Conservation (phyloP, 768 basidiomycete genomes). For the Favolaschia claudopus region DNA sequence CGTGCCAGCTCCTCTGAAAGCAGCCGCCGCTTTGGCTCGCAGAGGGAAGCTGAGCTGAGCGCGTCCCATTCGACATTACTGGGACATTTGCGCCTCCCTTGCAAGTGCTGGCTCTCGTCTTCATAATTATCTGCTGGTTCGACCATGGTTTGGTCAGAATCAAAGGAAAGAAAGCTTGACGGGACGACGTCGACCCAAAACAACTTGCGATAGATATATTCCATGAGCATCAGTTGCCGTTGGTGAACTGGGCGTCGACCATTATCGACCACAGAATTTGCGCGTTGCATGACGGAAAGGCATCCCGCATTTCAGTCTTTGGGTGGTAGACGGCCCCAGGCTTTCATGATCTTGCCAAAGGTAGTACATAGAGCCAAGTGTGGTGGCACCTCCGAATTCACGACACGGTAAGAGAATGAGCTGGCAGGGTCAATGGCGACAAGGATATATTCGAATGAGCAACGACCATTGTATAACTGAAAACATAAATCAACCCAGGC, state of each 20-base stretch:
- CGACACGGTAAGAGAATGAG: neutral
- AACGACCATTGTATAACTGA: slow-evolving; percentile 3
- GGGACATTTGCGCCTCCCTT: neutral
- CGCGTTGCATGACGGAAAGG: neutral
- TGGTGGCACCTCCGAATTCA: neutral
- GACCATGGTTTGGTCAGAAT: no score
- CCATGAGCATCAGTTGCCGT: no score
- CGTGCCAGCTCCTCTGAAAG: slow-evolving; percentile 2
- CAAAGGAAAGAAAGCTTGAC: no score
- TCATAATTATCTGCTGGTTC: no score
- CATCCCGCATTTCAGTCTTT: neutral
- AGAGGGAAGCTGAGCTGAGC: neutral
- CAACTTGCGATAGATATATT: no score
- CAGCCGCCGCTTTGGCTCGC: slow-evolving; percentile 13
- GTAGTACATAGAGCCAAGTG: neutral
- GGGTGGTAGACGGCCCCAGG: neutral
- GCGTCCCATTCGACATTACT: neutral
- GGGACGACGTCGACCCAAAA: no score
- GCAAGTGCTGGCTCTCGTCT: no score
- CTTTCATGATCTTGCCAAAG: neutral
- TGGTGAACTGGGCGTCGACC: no score
- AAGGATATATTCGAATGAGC: slow-evolving; percentile 5
- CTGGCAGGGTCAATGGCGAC: neutral
- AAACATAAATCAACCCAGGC: neutral
- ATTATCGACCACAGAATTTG: neutral